Evolutionary conservation across 2,329 filamentous ascomycete species (phyloP), one percentile per base, ranked within the genome.

Genomic region (Alternaria dauci): DNA sequence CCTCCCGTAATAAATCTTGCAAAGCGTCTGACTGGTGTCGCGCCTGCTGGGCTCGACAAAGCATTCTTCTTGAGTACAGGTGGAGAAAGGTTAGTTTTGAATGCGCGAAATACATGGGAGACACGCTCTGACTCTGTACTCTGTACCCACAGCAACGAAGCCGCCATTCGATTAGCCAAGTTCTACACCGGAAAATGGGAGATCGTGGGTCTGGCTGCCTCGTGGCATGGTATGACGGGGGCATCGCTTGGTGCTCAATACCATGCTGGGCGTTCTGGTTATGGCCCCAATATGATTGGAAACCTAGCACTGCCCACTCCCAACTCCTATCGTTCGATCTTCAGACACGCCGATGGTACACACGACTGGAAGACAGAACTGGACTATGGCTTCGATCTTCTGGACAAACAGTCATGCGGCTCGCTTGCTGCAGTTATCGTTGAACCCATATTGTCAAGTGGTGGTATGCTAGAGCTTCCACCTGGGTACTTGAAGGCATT

Each of bases 321-420:
- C 0, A 85, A 89, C 65, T 80, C 84, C 0, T 90, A 89, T 69
- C 84, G 87, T 4, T 89, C 87, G 0, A 80, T 84, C 0, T 91
- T 91, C 73, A 82, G 85, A 9, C 82, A 84, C 36, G 23, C 83
- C 0, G 87, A 90, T 62, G 87, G 87, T 1, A 82, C 82, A 0
- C 87, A 91, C 63, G 88, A 91, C 70, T 91, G 88, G 88, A 80
- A 87, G 65, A 84, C 85, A 0, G 88, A 91, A 71, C 76, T 91
- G 14, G 82, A 87, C 11, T 90, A 85, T 66, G 87, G 86, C 5
- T 90, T 86, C 82, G 79, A 79, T 18, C 79, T 90, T 75, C 80
- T 91, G 20, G 87, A 91, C 61, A 79, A 82, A 44, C 83, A 86
- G 55, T 87, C 83, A 1, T 84, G 82, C 57, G 88, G 88, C 0